Percentiles rank a stretch among this genome's conserved stretches.
Conservation (phyloP, 176 grass and related monocot genomes). For the Musa troglodytarum region DNA sequence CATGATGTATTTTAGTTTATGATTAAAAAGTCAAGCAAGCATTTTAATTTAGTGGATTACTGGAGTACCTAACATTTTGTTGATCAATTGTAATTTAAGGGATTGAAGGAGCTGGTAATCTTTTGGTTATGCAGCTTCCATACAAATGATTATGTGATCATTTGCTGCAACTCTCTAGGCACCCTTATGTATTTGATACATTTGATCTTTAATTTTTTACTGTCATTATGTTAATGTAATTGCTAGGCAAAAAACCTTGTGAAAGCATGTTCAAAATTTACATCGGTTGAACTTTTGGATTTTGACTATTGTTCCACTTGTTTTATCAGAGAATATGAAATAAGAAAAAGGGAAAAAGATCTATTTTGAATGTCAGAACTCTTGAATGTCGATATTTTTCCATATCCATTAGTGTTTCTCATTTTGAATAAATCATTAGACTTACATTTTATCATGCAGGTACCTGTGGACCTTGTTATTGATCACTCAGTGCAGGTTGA, state of each 20-base stretch:
- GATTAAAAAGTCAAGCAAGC: no score
- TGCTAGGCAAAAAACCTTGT: not conserved
- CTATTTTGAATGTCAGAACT: not conserved
- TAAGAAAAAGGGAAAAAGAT: not conserved
- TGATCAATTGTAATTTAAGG: no score
- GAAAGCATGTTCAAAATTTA: no score
- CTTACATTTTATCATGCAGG: conserved; percentile 36
- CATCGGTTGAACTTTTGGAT: no score
- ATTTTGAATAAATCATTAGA: not conserved
- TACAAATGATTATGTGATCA: not conserved
- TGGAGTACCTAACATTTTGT: no score
- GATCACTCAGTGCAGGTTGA: conserved; percentile 98
- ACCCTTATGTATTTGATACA: not conserved
- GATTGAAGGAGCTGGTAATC: not conserved
- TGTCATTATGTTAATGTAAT: not conserved
- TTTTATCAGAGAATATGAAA: no score
- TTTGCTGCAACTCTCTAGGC: not conserved
- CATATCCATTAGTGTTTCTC: not conserved
- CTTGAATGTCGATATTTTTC: not conserved
- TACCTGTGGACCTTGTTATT: conserved; percentile 94
- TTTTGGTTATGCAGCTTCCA: not conserved
- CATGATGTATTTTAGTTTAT: no score
- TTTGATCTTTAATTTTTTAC: not conserved
- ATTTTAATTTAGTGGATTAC: no score
- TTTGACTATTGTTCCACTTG: no score